Conservation (phyloP, 148 eudicot genomes). For the Amaranthus palmeri region DNA sequence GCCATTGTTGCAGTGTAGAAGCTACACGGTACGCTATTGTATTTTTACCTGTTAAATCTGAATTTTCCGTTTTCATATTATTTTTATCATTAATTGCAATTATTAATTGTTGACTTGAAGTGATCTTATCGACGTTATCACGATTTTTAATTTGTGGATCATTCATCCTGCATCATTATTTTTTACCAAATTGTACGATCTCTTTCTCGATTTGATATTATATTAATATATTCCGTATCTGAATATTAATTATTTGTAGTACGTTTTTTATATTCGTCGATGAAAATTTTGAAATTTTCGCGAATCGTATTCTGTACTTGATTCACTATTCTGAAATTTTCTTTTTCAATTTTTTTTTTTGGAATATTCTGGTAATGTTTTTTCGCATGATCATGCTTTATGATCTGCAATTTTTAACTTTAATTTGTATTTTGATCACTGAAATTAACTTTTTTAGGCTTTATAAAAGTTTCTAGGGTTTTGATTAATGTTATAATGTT, state of each 20-base stretch:
- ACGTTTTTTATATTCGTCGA: background rate
- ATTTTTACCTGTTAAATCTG: background rate
- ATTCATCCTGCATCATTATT: background rate
- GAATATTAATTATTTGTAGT: background rate
- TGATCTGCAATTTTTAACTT: conserved; percentile 15
- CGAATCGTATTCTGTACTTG: background rate
- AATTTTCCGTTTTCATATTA: background rate
- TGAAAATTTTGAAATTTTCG: background rate
- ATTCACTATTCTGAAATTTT: background rate
- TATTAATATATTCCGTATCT: background rate
- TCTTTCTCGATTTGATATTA: background rate
- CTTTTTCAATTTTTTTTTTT: background rate
- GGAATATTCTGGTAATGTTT: conserved; percentile 10
- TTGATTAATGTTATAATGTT: background rate
- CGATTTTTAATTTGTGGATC: background rate
- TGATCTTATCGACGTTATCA: background rate
- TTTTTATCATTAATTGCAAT: no score
- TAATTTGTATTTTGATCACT: background rate
- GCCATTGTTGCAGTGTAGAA: background rate
- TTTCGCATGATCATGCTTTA: conserved; percentile 12
- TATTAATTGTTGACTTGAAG: background rate
- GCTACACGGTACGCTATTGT: no score
- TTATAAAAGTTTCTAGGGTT: background rate
- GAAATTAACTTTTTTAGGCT: background rate
- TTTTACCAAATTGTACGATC: background rate